These are phyloP conservation scores for Colletotrichum lini DNA, from an alignment of 2,329 filamentous ascomycete genomes.

Conservation along the genomic window DNA sequence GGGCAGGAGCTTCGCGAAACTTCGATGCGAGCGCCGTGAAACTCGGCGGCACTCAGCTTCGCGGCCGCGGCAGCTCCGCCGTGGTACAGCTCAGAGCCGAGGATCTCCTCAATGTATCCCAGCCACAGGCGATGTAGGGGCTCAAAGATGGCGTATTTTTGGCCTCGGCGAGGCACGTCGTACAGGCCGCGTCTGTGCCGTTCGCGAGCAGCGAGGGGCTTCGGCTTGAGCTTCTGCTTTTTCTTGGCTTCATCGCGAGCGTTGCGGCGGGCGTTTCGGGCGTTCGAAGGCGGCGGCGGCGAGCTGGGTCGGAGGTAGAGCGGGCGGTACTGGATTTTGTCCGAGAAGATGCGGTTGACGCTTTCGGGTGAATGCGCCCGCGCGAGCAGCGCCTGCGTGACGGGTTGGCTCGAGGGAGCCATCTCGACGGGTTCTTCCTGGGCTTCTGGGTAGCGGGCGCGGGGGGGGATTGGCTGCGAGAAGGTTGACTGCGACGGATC, in stretches of 20 bases:
- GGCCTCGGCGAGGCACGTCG: constrained; percentile 77
- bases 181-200: constrained; percentile 82
- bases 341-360: constrained; percentile 79
- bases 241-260: constrained; percentile 62
- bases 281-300: constrained; percentile 71
- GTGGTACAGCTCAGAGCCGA: constrained; percentile 73
- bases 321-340: constrained; percentile 87
- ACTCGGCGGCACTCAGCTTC: constrained; percentile 88
- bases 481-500: not conserved
- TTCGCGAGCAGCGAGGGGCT: constrained; percentile 83
- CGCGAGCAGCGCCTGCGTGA: constrained; percentile 77
- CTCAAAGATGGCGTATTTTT: constrained; percentile 82
- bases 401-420: constrained; percentile 53
- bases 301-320: constrained; percentile 84
- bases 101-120: constrained; percentile 85
- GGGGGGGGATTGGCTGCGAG: not conserved
- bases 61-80: constrained; percentile 75
- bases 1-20: constrained; percentile 87
- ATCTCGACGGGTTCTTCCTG: constrained; percentile 45
- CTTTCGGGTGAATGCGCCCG: constrained; percentile 85
- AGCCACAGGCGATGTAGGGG: constrained; percentile 86
- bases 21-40: constrained; percentile 87
- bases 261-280: constrained; percentile 70
- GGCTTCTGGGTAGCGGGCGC: not conserved
- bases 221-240: constrained; percentile 66